Evolutionary conservation across 805 yeast genomes (phyloP).

Genomic region (Saturnispora gosingensis): DNA sequence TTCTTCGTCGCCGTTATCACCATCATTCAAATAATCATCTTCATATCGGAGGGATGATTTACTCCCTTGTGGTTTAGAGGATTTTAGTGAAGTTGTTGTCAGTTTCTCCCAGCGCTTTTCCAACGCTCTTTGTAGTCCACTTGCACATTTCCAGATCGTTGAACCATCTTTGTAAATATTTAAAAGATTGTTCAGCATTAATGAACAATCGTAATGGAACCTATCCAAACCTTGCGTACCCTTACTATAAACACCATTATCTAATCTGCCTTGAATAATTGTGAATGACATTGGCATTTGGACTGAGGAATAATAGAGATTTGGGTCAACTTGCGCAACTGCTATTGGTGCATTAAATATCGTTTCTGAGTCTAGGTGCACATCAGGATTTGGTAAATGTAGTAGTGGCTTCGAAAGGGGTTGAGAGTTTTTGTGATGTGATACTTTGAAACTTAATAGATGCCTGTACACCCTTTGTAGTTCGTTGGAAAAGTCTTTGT

Average conservation of each 20-base stretch:
- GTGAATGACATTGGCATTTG: conserved; percentile 66
- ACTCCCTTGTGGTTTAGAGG: neutral
- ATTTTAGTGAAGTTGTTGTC: conserved; percentile 19
- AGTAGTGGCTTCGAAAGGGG: conserved; percentile 42
- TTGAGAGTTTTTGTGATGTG: conserved; percentile 16
- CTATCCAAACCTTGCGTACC: conserved; percentile 42
- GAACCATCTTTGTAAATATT: conserved; percentile 68
- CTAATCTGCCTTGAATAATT: conserved; percentile 44
- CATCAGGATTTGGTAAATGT: conserved; percentile 56
- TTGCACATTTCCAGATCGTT: conserved; percentile 63
- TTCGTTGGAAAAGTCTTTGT: conserved; percentile 12
- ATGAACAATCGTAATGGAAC: conserved; percentile 47
- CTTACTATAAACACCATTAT: conserved; percentile 41
- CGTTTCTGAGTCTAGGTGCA: neutral
- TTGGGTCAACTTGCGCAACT: conserved; percentile 49
- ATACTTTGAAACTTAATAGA: conserved; percentile 12
- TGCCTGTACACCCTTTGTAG: conserved; percentile 10
- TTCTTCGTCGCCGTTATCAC: conserved; percentile 8
- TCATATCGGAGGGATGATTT: neutral
- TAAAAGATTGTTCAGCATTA: conserved; percentile 74
- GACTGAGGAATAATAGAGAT: conserved; percentile 63
- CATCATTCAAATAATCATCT: neutral
- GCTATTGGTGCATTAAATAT: conserved; percentile 1
- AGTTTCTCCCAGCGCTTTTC: conserved; percentile 31
- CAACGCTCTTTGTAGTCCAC: conserved; percentile 45